Evolutionary conservation across 805 yeast species (phyloP).

Genomic region (Alloascoidea africana): DNA sequence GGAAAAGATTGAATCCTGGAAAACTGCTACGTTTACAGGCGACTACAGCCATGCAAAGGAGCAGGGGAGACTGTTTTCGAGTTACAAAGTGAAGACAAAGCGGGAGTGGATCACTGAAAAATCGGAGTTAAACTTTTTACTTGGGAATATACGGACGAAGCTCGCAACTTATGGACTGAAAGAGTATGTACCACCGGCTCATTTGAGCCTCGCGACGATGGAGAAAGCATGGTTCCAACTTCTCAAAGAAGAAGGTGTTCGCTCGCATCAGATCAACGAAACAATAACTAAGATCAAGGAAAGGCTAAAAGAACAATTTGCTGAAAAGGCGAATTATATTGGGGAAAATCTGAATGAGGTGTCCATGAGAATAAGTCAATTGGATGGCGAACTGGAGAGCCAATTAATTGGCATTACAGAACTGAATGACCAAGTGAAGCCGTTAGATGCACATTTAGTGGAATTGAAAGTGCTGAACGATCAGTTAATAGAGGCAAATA

Average conservation of each 20-base stretch:
- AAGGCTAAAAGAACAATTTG: constrained; percentile 16
- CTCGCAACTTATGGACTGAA: constrained; percentile 19
- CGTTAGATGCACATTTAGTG: constrained; percentile 16
- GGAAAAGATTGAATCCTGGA: constrained; percentile 14
- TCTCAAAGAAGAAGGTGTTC: constrained; percentile 16
- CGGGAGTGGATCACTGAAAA: constrained; percentile 23
- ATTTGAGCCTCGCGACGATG: constrained; percentile 14
- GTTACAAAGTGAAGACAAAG: constrained; percentile 16
- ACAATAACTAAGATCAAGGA: constrained; percentile 18
- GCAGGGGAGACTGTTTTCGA: constrained; percentile 13
- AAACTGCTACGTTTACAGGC: constrained; percentile 10
- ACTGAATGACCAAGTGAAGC: constrained; percentile 20
- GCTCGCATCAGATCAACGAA: constrained; percentile 17
- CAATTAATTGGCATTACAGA: constrained; percentile 21
- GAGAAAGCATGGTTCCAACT: constrained; percentile 19
- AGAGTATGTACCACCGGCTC: constrained; percentile 20
- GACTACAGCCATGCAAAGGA: constrained; percentile 14
- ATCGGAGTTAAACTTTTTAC: constrained; percentile 18
- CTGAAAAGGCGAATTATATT: constrained; percentile 18
- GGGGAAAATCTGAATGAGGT: constrained; percentile 13
- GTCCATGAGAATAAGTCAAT: constrained; percentile 13
- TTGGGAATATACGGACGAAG: constrained; percentile 22
- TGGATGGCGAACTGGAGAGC: constrained; percentile 21
- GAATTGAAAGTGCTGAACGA: constrained; percentile 14
- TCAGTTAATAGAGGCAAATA: constrained; percentile 18